phyloP scores from a whole-genome alignment of 1,284 basidiomycete genomes.

The Melampsora larici-populina region DNA sequence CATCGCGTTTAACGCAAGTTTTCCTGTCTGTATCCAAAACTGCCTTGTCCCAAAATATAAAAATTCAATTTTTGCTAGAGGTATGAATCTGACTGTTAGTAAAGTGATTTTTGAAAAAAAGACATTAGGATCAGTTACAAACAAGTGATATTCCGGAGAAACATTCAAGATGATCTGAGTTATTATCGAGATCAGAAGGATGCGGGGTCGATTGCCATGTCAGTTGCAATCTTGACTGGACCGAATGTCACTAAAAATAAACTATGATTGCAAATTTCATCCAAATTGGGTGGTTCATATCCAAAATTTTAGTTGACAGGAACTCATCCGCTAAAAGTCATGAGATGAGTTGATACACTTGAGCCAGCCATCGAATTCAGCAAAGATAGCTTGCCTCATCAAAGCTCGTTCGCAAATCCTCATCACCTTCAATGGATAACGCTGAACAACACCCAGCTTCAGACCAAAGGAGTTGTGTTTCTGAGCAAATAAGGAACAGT shows the following conservation, averaged over 20 bases:
- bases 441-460: not conserved
- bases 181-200: slow-evolving; percentile 88
- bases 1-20: no score
- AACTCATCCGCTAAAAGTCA: slow-evolving; percentile 80
- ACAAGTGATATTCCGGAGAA: no score
- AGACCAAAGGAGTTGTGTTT: no score
- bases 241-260: slow-evolving; percentile 59
- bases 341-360: slow-evolving; percentile 78
- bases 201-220: slow-evolving; percentile 87
- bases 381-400: not conserved
- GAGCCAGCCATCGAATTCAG: slow-evolving; percentile 64
- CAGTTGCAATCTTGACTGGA: slow-evolving; percentile 63
- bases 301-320: slow-evolving; percentile 83
- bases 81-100: no score
- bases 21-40: no score
- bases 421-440: slow-evolving; percentile 6
- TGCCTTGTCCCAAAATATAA: no score
- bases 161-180: slow-evolving; percentile 45
- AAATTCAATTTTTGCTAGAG: no score
- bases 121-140: no score
- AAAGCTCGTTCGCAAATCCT: not conserved
- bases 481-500: no score
- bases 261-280: slow-evolving; percentile 78
- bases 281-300: slow-evolving; percentile 53
- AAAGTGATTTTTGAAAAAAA: no score